phyloP scores from a whole-genome alignment of 495 filamentous ascomycete species.

The Chaetomium tenue region DNA sequence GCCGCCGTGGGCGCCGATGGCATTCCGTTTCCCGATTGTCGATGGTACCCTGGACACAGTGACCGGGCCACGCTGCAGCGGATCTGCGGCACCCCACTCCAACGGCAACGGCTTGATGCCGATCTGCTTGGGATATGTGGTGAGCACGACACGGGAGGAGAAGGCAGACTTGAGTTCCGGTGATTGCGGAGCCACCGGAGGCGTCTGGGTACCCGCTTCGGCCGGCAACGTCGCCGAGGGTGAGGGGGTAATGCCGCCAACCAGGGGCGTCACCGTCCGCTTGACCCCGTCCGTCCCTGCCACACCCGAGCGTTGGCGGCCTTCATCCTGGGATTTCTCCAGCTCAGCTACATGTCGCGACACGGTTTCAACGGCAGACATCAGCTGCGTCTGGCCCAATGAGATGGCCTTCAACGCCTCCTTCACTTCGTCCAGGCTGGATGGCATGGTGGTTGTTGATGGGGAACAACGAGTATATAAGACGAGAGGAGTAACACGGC shows the following conservation, averaged over 20 bases:
- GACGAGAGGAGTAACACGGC: conserved; percentile 6
- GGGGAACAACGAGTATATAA: neutral
- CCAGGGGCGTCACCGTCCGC: conserved; percentile 28
- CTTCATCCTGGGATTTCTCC: conserved; percentile 23
- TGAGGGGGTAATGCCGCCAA: conserved; percentile 25
- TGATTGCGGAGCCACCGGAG: conserved; percentile 21
- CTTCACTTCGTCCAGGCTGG: conserved; percentile 52
- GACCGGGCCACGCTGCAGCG: conserved; percentile 77
- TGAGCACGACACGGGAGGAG: conserved; percentile 51
- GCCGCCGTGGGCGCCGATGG: conserved; percentile 80
- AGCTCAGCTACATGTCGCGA: conserved; percentile 51
- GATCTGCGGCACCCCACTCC: conserved; percentile 81
- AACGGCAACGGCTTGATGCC: conserved; percentile 88
- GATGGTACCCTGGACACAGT: conserved; percentile 75
- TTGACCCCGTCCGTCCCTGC: conserved; percentile 8
- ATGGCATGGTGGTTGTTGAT: conserved; percentile 19
- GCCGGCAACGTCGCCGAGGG: conserved; percentile 33
- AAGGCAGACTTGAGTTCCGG: conserved; percentile 31
- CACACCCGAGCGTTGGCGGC: neutral
- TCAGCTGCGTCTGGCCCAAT: conserved; percentile 57
- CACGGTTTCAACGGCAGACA: conserved; percentile 62
- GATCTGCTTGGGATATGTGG: conserved; percentile 90
- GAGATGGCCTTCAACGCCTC: conserved; percentile 52
- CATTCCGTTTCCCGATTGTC: conserved; percentile 84
- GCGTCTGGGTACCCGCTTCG: conserved; percentile 36